phyloP scores from a whole-genome alignment of 306 rosid genomes.

The Notholithocarpus densiflorus region DNA sequence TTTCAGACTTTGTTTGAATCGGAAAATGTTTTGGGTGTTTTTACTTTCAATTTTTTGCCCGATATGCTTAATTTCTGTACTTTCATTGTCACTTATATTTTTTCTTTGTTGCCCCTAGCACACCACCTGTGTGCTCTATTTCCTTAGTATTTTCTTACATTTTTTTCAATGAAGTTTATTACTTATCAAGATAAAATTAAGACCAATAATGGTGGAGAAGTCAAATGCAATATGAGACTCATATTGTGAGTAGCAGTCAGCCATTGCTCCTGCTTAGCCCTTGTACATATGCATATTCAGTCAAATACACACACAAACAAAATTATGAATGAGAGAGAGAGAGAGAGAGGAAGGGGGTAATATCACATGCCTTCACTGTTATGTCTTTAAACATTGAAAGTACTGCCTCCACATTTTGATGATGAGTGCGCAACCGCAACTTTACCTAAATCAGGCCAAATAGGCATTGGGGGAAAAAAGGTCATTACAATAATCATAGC shows the following conservation, averaged over 20 bases:
- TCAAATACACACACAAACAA: neutral
- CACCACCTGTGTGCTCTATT: no score
- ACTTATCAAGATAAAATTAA: neutral
- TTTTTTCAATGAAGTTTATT: no score
- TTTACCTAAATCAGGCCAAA: slow-evolving; percentile 57
- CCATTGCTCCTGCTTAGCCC: neutral
- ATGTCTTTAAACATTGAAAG: slow-evolving; percentile 68
- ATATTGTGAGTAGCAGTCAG: neutral
- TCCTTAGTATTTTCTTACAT: no score
- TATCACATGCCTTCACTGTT: slow-evolving; percentile 56
- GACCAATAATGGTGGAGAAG: neutral
- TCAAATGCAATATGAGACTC: neutral
- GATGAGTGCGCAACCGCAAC: slow-evolving; percentile 80
- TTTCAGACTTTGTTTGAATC: no score
- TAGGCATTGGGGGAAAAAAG: neutral
- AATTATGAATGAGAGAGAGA: neutral
- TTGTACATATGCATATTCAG: neutral
- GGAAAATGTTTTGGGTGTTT: no score
- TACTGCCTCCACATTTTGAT: slow-evolving; percentile 84
- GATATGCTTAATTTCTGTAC: no score
- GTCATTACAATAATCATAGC: slow-evolving; percentile 7
- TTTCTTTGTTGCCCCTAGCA: no score
- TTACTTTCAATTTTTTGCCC: no score
- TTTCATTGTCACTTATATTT: no score
- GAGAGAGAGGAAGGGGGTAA: neutral